phyloP scores from a whole-genome alignment of 768 basidiomycete species.

The Podaxis sp. region DNA sequence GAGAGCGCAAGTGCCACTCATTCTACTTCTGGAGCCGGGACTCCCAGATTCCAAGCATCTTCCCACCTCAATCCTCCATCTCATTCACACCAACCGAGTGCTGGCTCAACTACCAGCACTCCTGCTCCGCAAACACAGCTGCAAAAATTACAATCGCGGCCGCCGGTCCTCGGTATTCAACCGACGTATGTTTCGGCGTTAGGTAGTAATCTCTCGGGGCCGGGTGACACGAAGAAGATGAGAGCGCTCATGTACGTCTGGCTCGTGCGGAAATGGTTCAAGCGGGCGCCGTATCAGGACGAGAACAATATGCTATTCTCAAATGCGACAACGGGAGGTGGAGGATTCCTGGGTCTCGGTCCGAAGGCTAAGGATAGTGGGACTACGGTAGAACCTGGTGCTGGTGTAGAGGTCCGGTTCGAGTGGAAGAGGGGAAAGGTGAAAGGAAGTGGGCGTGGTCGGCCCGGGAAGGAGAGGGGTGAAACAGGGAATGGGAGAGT shows the following conservation, averaged over 20 bases:
- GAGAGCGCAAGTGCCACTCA: slow-evolving; percentile 8
- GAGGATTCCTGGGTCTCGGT: slow-evolving; percentile 13
- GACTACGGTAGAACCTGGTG: slow-evolving; percentile 22
- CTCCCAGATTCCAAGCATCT: neutral
- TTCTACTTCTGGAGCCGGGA: neutral
- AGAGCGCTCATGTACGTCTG: slow-evolving; percentile 68
- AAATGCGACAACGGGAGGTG: neutral
- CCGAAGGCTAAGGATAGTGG: slow-evolving; percentile 10
- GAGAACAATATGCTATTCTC: neutral
- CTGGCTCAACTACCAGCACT: slow-evolving; percentile 1
- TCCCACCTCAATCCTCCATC: slow-evolving; percentile 7
- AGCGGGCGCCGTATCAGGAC: slow-evolving; percentile 26
- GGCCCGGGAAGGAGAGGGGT: slow-evolving; percentile 24
- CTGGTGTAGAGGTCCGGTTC: slow-evolving; percentile 68
- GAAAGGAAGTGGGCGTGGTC: slow-evolving; percentile 27
- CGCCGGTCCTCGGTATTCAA: slow-evolving; percentile 64
- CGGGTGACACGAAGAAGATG: slow-evolving; percentile 21
- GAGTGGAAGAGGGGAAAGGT: slow-evolving; percentile 70
- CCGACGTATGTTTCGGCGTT: slow-evolving; percentile 56
- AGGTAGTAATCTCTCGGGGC: slow-evolving; percentile 6
- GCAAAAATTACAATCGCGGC: slow-evolving; percentile 31
- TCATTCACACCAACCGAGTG: slow-evolving; percentile 5
- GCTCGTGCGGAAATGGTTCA: slow-evolving; percentile 76
- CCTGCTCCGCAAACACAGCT: slow-evolving; percentile 16
- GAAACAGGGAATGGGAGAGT: slow-evolving; percentile 18